These are phyloP conservation scores for Blumeria graminis DNA, from an alignment of 2,329 filamentous ascomycete species.

Conservation along the genomic window DNA sequence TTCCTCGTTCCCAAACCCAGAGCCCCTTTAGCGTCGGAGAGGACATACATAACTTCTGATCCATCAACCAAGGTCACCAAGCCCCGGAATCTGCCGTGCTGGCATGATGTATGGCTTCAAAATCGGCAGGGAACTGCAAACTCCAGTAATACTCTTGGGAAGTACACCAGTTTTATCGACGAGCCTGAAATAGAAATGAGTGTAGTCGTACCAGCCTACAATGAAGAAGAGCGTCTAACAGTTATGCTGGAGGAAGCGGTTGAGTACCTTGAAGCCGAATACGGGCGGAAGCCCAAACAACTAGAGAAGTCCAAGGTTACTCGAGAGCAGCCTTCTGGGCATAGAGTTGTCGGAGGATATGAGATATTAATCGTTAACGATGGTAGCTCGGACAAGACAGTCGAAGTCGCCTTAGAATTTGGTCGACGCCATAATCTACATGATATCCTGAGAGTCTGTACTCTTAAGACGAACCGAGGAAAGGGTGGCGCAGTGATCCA, in stretches of 20 bases:
- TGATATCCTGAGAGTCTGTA: constrained; percentile 59
- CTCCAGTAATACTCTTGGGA: constrained; percentile 12
- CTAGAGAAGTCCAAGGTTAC: constrained; percentile 13
- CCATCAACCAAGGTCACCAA: constrained; percentile 32
- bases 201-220: constrained; percentile 85
- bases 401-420: constrained; percentile 57
- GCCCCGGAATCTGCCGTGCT: constrained; percentile 47
- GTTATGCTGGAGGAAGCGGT: constrained; percentile 82
- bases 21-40: constrained; percentile 49
- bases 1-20: constrained; percentile 65
- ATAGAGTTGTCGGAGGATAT: constrained; percentile 34
- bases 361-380: constrained; percentile 87
- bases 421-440: constrained; percentile 49
- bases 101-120: constrained; percentile 54
- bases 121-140: constrained; percentile 28
- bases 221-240: constrained; percentile 63
- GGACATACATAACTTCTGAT: constrained; percentile 56
- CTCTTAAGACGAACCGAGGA: constrained; percentile 59
- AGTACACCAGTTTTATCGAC: constrained; percentile 34
- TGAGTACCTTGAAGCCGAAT: constrained; percentile 54
- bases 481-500: constrained; percentile 93
- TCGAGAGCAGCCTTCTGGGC: constrained; percentile 14
- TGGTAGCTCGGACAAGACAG: constrained; percentile 63
- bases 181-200: constrained; percentile 65
- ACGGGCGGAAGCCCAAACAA: constrained; percentile 26